These are phyloP conservation scores for Xylaria sp. DNA, from an alignment of 2,329 filamentous ascomycete genomes.

Conservation along the genomic window DNA sequence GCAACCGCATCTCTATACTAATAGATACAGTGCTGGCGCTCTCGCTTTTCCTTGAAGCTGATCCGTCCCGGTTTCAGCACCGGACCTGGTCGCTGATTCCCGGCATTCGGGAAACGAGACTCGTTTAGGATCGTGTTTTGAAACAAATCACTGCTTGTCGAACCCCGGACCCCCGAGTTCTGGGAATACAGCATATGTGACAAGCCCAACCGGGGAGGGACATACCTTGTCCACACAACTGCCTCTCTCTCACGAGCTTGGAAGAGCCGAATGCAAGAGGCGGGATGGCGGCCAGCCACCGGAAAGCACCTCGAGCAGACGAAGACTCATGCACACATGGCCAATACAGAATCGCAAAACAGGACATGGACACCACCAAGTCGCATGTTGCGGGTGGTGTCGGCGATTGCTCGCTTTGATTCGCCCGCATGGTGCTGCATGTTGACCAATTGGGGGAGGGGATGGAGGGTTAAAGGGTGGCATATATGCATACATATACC, in stretches of 20 bases:
- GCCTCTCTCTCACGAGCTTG: no score
- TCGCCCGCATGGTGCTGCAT: slow-evolving; percentile 32
- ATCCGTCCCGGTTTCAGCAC: slow-evolving; percentile 5
- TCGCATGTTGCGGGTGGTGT: slow-evolving; percentile 19
- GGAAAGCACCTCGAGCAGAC: slow-evolving; percentile 9
- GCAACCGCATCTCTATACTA: slow-evolving; percentile 9
- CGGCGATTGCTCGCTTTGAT: slow-evolving; percentile 32
- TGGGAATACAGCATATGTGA: slow-evolving; percentile 6
- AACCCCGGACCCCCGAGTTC: slow-evolving; percentile 4
- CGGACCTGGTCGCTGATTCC: neutral
- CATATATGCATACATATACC: no score
- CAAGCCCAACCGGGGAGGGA: neutral
- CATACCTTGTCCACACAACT: neutral
- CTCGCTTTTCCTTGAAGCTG: no score
- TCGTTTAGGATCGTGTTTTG: slow-evolving; percentile 18
- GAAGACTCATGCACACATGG: slow-evolving; percentile 6
- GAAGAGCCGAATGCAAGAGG: slow-evolving; percentile 4
- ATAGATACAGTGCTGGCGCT: neutral
- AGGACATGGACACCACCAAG: slow-evolving; percentile 19
- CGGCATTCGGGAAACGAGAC: slow-evolving; percentile 24
- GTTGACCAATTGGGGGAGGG: slow-evolving; percentile 20
- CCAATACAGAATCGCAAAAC: slow-evolving; percentile 16
- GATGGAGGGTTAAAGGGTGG: no score
- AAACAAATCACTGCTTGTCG: slow-evolving; percentile 11
- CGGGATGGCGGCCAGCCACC: slow-evolving; percentile 10